Evolutionary conservation across 495 filamentous ascomycete genomes (phyloP).

Genomic region (Neurospora sp.): DNA sequence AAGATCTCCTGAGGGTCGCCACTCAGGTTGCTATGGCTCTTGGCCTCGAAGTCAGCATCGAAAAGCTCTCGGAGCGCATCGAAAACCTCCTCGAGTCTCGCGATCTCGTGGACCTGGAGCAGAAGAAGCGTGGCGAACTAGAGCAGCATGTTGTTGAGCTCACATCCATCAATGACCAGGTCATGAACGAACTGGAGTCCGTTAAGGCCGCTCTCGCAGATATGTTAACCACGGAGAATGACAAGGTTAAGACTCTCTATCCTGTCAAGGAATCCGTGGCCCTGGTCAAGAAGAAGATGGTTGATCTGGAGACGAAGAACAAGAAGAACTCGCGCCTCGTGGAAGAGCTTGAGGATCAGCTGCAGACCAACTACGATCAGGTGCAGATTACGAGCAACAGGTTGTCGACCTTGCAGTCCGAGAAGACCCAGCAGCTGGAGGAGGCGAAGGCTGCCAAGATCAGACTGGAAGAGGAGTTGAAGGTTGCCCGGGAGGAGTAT

Average conservation of each 20-base stretch:
- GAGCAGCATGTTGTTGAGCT: slow-evolving; percentile 38
- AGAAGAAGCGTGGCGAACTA: slow-evolving; percentile 44
- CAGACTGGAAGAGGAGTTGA: slow-evolving; percentile 43
- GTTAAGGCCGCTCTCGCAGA: slow-evolving; percentile 36
- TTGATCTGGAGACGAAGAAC: slow-evolving; percentile 49
- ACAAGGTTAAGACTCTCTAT: slow-evolving; percentile 38
- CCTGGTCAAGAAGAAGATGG: slow-evolving; percentile 63
- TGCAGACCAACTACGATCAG: slow-evolving; percentile 90
- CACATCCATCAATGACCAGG: slow-evolving; percentile 41
- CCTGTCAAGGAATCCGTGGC: slow-evolving; percentile 58
- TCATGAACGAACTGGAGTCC: slow-evolving; percentile 44
- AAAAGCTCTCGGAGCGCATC: slow-evolving; percentile 45
- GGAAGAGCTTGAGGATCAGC: slow-evolving; percentile 93
- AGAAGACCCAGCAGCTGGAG: slow-evolving; percentile 51
- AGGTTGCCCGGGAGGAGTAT: slow-evolving; percentile 52
- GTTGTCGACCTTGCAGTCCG: slow-evolving; percentile 59
- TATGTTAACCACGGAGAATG: slow-evolving; percentile 30
- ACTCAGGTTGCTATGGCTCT: slow-evolving; percentile 44
- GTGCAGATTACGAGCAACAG: slow-evolving; percentile 74
- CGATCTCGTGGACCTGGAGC: slow-evolving; percentile 40
- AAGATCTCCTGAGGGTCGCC: slow-evolving; percentile 54
- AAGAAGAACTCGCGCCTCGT: slow-evolving; percentile 83
- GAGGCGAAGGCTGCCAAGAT: slow-evolving; percentile 43
- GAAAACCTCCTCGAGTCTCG: slow-evolving; percentile 39
- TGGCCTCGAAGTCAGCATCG: slow-evolving; percentile 42